Evolutionary conservation across 2,329 filamentous ascomycete genomes (phyloP).

Genomic region (Rhynchosporium agropyri): DNA sequence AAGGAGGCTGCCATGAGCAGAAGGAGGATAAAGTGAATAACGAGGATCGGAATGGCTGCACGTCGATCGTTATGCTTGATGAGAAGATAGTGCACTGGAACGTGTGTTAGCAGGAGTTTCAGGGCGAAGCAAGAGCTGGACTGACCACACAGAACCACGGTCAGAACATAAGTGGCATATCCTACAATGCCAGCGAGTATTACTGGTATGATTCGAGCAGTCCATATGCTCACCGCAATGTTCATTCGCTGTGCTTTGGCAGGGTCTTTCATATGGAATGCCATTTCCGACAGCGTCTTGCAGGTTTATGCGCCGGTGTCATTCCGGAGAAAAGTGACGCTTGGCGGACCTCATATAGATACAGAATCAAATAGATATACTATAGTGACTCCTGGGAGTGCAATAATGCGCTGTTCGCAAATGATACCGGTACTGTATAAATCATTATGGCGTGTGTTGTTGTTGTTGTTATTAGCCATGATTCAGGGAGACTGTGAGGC

Average conservation of each 20-base stretch:
- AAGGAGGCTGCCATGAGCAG: constrained; percentile 69
- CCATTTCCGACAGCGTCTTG: constrained; percentile 3
- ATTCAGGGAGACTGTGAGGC: neutral
- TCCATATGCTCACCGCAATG: constrained; percentile 37
- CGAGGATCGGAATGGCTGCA: constrained; percentile 69
- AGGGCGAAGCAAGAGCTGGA: constrained; percentile 30
- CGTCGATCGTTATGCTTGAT: constrained; percentile 49
- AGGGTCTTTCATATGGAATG: constrained; percentile 7
- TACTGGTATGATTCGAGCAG: constrained; percentile 61
- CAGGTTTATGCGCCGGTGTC: neutral
- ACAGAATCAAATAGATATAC: constrained; percentile 5
- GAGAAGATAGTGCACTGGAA: constrained; percentile 72
- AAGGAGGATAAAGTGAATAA: constrained; percentile 73
- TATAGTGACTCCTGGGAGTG: neutral
- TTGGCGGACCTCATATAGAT: neutral
- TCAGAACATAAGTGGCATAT: constrained; percentile 72
- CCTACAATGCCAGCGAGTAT: constrained; percentile 67
- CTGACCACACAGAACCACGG: constrained; percentile 69
- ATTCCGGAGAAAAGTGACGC: neutral
- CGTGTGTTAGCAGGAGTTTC: constrained; percentile 20
- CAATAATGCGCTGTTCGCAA: neutral
- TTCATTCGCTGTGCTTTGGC: constrained; percentile 16
- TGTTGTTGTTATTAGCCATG: neutral
- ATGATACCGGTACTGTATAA: too few relatives aligned
- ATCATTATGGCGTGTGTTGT: neutral